Percentiles rank a stretch among this genome's conserved stretches.
These are phyloP conservation scores for Bonia amplexicaulis DNA, from an alignment of 176 grass and related monocot genomes.

Conservation along the genomic window DNA sequence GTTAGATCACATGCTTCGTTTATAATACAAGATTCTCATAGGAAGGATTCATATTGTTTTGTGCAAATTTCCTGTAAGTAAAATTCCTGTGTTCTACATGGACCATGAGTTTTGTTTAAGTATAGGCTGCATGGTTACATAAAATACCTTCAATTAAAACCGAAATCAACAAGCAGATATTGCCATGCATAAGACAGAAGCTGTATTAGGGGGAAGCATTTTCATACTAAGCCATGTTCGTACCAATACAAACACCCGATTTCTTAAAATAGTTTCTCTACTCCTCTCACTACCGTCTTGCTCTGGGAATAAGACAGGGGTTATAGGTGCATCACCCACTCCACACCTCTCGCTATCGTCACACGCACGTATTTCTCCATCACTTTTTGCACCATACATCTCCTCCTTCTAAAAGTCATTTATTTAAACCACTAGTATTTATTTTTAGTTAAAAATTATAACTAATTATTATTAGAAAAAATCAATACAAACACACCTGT, in stretches of 20 bases:
- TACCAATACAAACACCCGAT: too few species aligned
- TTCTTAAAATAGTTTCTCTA: too few species aligned
- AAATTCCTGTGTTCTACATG: neutral
- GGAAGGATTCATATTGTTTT: neutral
- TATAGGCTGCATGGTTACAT: neutral
- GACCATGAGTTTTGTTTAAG: neutral
- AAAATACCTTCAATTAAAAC: neutral
- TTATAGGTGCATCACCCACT: too few species aligned
- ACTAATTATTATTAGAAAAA: too few species aligned
- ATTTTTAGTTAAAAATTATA: too few species aligned
- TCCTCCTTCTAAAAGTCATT: too few species aligned
- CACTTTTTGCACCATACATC: accelerated
- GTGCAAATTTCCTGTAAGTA: neutral
- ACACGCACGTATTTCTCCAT: accelerated
- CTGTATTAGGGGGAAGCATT: neutral
- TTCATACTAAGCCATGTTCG: neutral
- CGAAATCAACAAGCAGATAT: neutral
- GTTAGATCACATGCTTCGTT: neutral
- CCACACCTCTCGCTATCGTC: too few species aligned
- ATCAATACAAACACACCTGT: too few species aligned
- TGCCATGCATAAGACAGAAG: neutral
- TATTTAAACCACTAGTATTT: too few species aligned
- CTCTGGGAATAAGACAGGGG: too few species aligned
- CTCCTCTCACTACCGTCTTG: too few species aligned
- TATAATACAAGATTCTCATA: neutral